Evolutionary conservation across 2,329 filamentous ascomycete species (phyloP).

Genomic region (Lasiodiplodia gonubiensis): DNA sequence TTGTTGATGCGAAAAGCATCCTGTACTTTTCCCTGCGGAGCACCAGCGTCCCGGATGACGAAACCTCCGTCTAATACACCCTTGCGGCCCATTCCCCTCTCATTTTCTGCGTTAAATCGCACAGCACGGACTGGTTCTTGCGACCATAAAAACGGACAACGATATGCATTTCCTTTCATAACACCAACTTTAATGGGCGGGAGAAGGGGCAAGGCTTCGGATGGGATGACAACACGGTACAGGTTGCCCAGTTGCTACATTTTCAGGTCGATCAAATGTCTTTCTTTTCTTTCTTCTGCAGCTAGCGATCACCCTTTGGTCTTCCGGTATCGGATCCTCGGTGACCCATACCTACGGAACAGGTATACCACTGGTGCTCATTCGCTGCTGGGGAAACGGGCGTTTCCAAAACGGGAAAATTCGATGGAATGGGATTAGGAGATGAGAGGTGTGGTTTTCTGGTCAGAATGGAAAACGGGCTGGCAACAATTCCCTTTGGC

Average conservation of each 20-base stretch:
- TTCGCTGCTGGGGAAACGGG: background rate
- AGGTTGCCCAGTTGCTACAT: background rate
- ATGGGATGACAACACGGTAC: background rate
- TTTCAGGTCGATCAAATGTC: background rate
- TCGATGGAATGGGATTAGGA: background rate
- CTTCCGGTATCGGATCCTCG: background rate
- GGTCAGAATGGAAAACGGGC: background rate
- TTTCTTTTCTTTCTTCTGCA: background rate
- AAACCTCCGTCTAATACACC: background rate
- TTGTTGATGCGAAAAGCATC: background rate
- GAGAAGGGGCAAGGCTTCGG: background rate
- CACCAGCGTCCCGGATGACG: background rate
- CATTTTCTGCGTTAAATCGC: slow-evolving; percentile 5
- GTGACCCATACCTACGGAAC: background rate
- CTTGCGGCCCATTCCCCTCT: background rate
- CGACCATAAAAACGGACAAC: background rate
- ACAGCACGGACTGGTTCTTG: slow-evolving; percentile 11
- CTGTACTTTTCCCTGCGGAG: background rate
- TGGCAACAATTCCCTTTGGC: background rate
- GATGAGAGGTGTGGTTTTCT: background rate
- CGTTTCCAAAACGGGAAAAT: background rate
- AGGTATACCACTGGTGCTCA: background rate
- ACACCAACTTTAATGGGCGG: background rate
- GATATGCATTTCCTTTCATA: background rate
- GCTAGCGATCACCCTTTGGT: background rate